Evolutionary conservation across 2,329 filamentous ascomycete species (phyloP), one percentile per base, ranked within the genome.

Genomic region (Sarocladiaceae sp.): DNA sequence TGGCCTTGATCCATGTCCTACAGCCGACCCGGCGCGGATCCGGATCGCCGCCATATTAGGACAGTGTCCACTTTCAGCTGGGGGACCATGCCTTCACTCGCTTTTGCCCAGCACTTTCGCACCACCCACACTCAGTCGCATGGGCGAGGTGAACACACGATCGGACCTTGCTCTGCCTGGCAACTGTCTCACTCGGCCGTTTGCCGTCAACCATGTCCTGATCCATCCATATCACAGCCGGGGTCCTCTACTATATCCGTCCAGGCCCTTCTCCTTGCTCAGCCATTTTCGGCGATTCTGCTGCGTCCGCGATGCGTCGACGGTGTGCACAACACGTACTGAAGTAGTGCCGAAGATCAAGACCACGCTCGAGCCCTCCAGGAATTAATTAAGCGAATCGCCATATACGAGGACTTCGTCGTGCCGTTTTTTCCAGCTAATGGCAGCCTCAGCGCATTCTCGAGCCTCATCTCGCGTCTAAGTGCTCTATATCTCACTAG

Each of bases 21-120:
- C 23, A 15, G 24, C n/a, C 15, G 10, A 24, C 11, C 37, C 21
- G 37, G 37, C 37, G 37, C 23, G 37, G 23, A 41, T 27, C 37
- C 37, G 37, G 37, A 41, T 41, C 37, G 37, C 23, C 33, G 33
- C 33, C 33, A 39, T 24, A 39, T 39, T 39, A 39, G 34, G 34
- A 9, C 16, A 39, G 34, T 24, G 12, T 15, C 34, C 34, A 39
- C 34, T 39, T 21, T 21, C n/a, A n/a, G n/a, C n/a, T n/a, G n/a
- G n/a, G n/a, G n/a, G 34, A 13, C 26, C 6, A 15, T 19, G 34
- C 26, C 21, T 21, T 24, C 16, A 21, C 21, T 21, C 34, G 18
- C 23, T 20, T 4, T 4, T 24, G 19, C 24, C 13, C 37, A 27
- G 37, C 10, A n/a, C 23, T 16, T 6, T 24, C 4, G 13, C 4